phyloP scores from a whole-genome alignment of 2,329 filamentous ascomycete species.

The Pseudogymnoascus verrucosus region DNA sequence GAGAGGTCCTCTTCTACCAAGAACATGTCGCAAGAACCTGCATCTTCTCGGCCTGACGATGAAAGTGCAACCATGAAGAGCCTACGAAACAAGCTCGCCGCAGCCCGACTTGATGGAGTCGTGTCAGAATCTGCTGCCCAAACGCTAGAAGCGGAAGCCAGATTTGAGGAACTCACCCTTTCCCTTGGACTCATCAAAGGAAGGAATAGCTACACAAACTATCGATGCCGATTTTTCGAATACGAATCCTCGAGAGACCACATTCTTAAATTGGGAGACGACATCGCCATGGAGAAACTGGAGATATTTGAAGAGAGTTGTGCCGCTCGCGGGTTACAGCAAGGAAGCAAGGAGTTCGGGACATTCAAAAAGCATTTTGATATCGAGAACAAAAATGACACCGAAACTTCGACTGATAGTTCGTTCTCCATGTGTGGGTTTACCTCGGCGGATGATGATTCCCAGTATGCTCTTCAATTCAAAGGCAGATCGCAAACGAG shows the following conservation, averaged over 20 bases:
- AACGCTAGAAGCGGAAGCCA: not conserved
- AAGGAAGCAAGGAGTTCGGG: not conserved
- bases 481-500: not conserved
- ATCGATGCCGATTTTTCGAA: not conserved
- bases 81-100: not conserved
- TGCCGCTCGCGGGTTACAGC: not conserved
- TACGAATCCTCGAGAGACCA: not conserved
- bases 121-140: not conserved
- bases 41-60: not conserved
- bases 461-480: not conserved
- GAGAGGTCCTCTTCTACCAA: not conserved
- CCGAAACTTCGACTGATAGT: not conserved
- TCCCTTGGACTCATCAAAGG: not conserved
- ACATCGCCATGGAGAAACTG: not conserved
- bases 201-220: not conserved
- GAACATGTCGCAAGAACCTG: not conserved
- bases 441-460: not conserved
- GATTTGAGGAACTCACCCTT: not conserved
- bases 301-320: not conserved
- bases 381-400: not conserved
- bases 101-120: not conserved
- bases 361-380: not conserved
- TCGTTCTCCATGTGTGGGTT: not conserved
- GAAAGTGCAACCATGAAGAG: not conserved
- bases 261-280: not conserved